Percentiles rank a stretch among this genome's conserved stretches.
Evolutionary conservation across 2,329 filamentous ascomycete species (phyloP).

Genomic region (Aureobasidium vineae): DNA sequence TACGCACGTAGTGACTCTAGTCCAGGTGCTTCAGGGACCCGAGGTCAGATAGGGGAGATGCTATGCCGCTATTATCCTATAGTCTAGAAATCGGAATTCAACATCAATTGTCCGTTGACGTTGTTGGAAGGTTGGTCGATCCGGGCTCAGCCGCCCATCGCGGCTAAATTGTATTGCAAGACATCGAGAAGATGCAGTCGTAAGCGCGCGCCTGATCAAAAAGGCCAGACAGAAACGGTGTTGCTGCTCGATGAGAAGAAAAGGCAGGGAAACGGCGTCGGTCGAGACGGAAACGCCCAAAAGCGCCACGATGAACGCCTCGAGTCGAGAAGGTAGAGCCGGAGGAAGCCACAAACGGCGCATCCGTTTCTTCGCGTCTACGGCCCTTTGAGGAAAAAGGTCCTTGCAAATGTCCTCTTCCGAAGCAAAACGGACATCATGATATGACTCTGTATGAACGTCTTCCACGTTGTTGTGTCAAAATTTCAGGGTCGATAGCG

Average conservation of each 20-base stretch:
- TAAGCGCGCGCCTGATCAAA: conserved; percentile 16
- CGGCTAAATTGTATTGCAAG: neutral
- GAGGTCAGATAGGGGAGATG: neutral
- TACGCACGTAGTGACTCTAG: neutral
- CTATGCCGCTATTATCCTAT: neutral
- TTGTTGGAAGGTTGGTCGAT: neutral
- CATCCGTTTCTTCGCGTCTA: neutral
- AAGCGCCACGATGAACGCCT: conserved; percentile 10
- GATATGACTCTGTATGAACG: neutral
- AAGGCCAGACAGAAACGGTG: conserved; percentile 17
- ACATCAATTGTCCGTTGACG: conserved; percentile 6
- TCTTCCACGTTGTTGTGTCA: neutral
- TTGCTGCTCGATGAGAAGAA: conserved; percentile 3
- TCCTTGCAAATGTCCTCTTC: neutral
- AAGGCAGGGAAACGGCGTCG: conserved; percentile 7
- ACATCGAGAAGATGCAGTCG: neutral
- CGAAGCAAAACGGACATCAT: neutral
- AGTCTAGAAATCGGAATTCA: neutral
- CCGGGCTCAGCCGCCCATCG: neutral
- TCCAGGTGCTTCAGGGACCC: too few species aligned
- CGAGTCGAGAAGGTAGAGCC: neutral
- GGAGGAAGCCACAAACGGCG: conserved; percentile 7
- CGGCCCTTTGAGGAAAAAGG: neutral
- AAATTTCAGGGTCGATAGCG: neutral
- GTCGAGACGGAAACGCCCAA: neutral